Conservation (phyloP, 1,284 basidiomycete genomes). For the Puccinia sorghi region DNA sequence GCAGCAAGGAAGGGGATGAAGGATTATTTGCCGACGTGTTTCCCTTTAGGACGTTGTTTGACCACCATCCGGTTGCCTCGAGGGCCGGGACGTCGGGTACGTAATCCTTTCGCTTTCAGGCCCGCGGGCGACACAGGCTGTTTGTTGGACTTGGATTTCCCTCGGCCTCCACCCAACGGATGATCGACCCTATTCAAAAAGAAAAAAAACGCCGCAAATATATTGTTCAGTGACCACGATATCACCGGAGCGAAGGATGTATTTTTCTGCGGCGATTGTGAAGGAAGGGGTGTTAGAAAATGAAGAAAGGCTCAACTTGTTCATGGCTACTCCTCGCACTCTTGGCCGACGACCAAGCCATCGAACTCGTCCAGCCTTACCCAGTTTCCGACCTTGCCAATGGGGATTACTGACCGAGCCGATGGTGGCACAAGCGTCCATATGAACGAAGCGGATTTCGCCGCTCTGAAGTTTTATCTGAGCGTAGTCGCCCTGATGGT, state of each 20-base stretch:
- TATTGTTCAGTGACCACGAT: background rate
- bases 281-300: slow-evolving; percentile 12
- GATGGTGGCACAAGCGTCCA: slow-evolving; percentile 82
- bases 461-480: slow-evolving; percentile 88
- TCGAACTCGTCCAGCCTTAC: slow-evolving; percentile 85
- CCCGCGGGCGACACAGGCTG: slow-evolving; percentile 88
- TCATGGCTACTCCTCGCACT: slow-evolving; percentile 98
- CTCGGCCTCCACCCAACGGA: slow-evolving; percentile 96
- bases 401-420: slow-evolving; percentile 90
- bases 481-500: slow-evolving; percentile 65
- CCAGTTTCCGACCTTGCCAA: slow-evolving; percentile 79
- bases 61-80: slow-evolving; percentile 62
- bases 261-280: background rate
- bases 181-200: slow-evolving; percentile 66
- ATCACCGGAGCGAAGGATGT: background rate
- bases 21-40: slow-evolving; percentile 50
- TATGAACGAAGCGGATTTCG: slow-evolving; percentile 82
- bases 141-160: slow-evolving; percentile 94
- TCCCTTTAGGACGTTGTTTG: slow-evolving; percentile 57
- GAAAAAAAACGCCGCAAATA: background rate
- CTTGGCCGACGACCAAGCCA: slow-evolving; percentile 85
- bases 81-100: slow-evolving; percentile 85
- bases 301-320: slow-evolving; percentile 70
- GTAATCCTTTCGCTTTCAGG: slow-evolving; percentile 84
- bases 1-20: background rate